phyloP scores from a whole-genome alignment of 306 rosid genomes.

The Vigna trinervia region DNA sequence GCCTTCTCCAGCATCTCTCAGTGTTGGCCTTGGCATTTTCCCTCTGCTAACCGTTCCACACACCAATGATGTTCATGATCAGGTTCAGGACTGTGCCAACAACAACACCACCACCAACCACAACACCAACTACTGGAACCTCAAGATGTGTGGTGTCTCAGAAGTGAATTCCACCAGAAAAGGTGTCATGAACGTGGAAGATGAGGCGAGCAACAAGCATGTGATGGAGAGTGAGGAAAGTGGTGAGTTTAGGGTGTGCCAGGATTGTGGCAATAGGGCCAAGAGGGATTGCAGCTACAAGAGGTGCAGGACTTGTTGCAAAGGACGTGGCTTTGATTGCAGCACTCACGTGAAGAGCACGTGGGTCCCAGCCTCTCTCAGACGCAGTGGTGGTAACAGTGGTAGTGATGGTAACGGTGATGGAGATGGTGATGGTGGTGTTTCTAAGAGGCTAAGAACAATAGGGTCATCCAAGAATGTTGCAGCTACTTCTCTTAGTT shows the following conservation, averaged over 20 bases:
- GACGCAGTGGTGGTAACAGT: conserved; percentile 50
- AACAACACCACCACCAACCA: background rate
- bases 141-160: conserved; percentile 50
- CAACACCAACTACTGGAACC: conserved; percentile 51
- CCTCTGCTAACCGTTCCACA: conserved; percentile 69
- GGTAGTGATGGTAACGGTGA: conserved; percentile 10
- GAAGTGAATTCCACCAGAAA: conserved; percentile 49
- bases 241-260: conserved; percentile 60
- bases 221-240: conserved; percentile 36
- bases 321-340: conserved; percentile 73
- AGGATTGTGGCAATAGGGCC: conserved; percentile 85
- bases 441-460: conserved; percentile 65
- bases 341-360: conserved; percentile 87
- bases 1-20: conserved; percentile 67
- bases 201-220: conserved; percentile 27
- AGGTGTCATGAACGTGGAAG: conserved; percentile 44
- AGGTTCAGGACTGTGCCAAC: conserved; percentile 36
- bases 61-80: conserved; percentile 32
- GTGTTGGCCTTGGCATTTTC: conserved; percentile 83
- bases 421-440: conserved; percentile 48
- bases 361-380: conserved; percentile 68
- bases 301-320: conserved; percentile 90
- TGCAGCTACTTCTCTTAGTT: conserved; percentile 63
- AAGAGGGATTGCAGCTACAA: conserved; percentile 71
- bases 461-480: conserved; percentile 52